Base-by-base conservation (phyloP, 2,329 filamentous ascomycete species). In the Ceratocystis lukuohia region DNA sequence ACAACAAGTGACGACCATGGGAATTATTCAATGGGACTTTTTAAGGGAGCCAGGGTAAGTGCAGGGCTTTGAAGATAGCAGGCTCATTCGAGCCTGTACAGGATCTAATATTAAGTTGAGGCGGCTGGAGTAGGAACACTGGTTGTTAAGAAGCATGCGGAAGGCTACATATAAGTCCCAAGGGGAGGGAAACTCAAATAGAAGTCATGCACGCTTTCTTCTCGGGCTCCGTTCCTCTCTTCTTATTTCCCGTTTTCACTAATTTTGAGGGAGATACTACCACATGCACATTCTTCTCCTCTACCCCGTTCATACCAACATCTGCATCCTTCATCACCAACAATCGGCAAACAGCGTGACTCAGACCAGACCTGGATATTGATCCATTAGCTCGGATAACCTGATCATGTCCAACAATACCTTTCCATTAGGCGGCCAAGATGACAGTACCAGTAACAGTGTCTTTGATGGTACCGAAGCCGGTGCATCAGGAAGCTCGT, bases 401-500 rank as follows among this genome's bases (percentile, higher is more conserved):
- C 12, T 46, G 8, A 33, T 45, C 28, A 76, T 76, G 41, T 72
- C 71, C 5, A 69, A 72, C 41, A 66, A 71, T 30, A 80, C 80
- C 68, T 78, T 79, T 3, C 74, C 80, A 67, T 75, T 78, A 28
- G 78, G 77, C 1, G 75, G 79, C 64, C 70, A 65, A 41, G 41
- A 65, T 22, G 48, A 66, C 50, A 67, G 48, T 53, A 33, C 44
- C 61, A 50, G 66, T 46, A 75, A 76, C 17, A 73, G 72, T 30
- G 70, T 71, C 37, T 73, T 73, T 20, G 75, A 78, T 65, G 80
- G 83, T 68, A 78, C 76, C 68, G 82, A 82, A 44, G 82, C 80
- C 17, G 89, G 89, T 28, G 88, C 88, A 17, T 81, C 83, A 46
- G 88, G 89, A 20, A 75, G 79, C 17, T 82, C 80, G 68, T 79